Evolutionary conservation across 2,329 filamentous ascomycete genomes (phyloP), one percentile per base, ranked within the genome.

Genomic region (Colletotrichum ledebouriae): DNA sequence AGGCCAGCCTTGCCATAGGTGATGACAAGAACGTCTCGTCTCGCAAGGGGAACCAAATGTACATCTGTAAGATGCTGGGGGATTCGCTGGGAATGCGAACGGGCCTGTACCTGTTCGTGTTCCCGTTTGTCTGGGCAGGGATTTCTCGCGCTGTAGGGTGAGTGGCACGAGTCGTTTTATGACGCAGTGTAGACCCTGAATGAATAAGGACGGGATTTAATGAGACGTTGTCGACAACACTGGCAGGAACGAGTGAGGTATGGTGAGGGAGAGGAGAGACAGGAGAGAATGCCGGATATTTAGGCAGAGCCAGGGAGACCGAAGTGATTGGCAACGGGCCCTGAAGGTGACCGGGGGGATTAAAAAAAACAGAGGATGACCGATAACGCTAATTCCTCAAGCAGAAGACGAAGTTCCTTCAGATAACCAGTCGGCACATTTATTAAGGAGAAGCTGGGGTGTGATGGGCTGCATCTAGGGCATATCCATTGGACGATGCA

Each of bases 401-500:
- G 59, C 15, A 55, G 50, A 53, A 59, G 20, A 55, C 6, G 6
- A 29, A 29, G 59, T 53, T 57, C 65, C 52, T 59, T 70, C 63
- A 66, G 49, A 44, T 29, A 29, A 59, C 70, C 70, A 71, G 67
- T 70, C 63, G 67, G 63, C 53, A 71, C 55, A 59, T 70, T 71
- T 46, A 71, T 71, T 71, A 68, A 71, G 70, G 70, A 71, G 70
- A 67, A 71, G 56, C 70, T 68, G 67, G 70, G 70, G 63, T 71
- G 67, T 70, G 63, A 71, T 63, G 70, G 46, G 59, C 63, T 64
- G 52, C 70, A 49, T 53, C 56, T 49, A 67, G 52, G 33, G 57
- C 41, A 59, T 44, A 39, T 55, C 67, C 59, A 70, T 71, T 69
- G 70, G 70, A 57, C 37, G 56, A 52, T 57, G 20, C 56, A 29